Evolutionary conservation across 2,329 filamentous ascomycete species (phyloP).

Genomic region (Triangularia verruculosa): DNA sequence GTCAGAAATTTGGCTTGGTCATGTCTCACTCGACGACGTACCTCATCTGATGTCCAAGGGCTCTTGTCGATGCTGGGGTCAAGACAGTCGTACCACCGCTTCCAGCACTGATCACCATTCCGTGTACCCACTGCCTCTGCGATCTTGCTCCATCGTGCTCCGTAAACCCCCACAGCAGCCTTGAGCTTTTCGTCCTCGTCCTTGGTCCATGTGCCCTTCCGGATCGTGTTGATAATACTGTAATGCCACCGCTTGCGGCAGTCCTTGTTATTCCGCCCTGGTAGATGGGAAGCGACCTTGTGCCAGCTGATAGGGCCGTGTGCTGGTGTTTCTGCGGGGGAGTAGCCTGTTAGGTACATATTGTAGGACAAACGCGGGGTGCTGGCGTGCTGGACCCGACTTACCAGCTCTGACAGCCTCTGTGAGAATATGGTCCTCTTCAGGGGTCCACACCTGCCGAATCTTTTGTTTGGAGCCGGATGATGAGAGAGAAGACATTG

Average conservation of each 20-base stretch:
- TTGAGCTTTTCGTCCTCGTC: conserved; percentile 28
- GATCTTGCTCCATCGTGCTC: conserved; percentile 29
- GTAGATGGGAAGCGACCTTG: conserved; percentile 25
- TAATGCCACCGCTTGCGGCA: conserved; percentile 31
- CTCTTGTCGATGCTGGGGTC: conserved; percentile 29
- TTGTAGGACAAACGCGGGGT: background rate
- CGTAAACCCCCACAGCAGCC: conserved; percentile 26
- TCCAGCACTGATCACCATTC: conserved; percentile 30
- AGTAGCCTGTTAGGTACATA: background rate
- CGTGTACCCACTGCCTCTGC: conserved; percentile 27
- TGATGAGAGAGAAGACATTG: background rate
- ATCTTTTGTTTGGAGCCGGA: conserved; percentile 11
- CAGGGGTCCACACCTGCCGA: conserved; percentile 26
- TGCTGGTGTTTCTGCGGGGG: conserved; percentile 19
- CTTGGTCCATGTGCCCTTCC: conserved; percentile 29
- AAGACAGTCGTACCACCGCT: conserved; percentile 30
- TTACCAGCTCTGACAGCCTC: conserved; percentile 24
- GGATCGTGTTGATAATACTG: conserved; percentile 27
- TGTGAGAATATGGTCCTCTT: conserved; percentile 24
- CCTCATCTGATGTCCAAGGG: conserved; percentile 28
- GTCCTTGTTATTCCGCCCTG: conserved; percentile 30
- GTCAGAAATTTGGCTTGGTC: background rate
- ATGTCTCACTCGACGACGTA: conserved; percentile 8
- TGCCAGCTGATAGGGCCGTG: conserved; percentile 27
- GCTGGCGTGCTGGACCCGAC: background rate